phyloP scores from a whole-genome alignment of 768 basidiomycete species.

The Punctularia strigosozonata region DNA sequence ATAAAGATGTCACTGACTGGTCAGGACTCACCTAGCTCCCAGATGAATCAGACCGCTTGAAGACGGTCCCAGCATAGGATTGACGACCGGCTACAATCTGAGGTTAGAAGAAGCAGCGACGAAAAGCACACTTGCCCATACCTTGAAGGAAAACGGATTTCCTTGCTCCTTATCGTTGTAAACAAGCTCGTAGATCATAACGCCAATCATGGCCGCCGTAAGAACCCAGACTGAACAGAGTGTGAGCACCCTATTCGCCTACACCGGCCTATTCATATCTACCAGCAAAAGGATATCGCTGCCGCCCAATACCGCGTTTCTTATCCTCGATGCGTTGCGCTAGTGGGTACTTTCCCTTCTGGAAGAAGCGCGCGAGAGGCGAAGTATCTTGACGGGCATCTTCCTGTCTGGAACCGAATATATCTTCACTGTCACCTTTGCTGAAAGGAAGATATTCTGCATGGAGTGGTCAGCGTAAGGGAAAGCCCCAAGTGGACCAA shows the following conservation, averaged over 20 bases:
- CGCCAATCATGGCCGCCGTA: slow-evolving; percentile 53
- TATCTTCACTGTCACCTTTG: too few relatives aligned
- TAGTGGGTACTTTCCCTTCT: slow-evolving; percentile 40
- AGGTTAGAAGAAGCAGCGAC: not conserved
- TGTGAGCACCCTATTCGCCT: slow-evolving; percentile 1
- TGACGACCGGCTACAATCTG: slow-evolving; percentile 52
- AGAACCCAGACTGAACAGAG: slow-evolving; percentile 44
- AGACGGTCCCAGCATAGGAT: slow-evolving; percentile 88
- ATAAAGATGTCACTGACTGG: too few relatives aligned
- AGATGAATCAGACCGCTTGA: slow-evolving; percentile 72
- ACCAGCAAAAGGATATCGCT: slow-evolving; percentile 74
- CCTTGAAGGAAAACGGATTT: slow-evolving; percentile 77
- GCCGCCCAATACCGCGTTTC: slow-evolving; percentile 73
- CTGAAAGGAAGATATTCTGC: too few relatives aligned
- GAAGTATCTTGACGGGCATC: not conserved
- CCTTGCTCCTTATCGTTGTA: slow-evolving; percentile 69
- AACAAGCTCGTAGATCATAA: slow-evolving; percentile 81
- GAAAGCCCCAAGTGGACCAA: too few relatives aligned
- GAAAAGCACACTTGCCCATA: slow-evolving; percentile 14
- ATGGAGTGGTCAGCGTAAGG: too few relatives aligned
- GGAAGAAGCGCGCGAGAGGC: slow-evolving; percentile 4
- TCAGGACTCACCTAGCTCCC: too few relatives aligned
- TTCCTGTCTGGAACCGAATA: too few relatives aligned
- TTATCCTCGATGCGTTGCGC: slow-evolving; percentile 84
- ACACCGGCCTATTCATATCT: slow-evolving; percentile 11